Evolutionary conservation across 2,329 filamentous ascomycete genomes (phyloP).

Genomic region (Colletotrichum sp.): DNA sequence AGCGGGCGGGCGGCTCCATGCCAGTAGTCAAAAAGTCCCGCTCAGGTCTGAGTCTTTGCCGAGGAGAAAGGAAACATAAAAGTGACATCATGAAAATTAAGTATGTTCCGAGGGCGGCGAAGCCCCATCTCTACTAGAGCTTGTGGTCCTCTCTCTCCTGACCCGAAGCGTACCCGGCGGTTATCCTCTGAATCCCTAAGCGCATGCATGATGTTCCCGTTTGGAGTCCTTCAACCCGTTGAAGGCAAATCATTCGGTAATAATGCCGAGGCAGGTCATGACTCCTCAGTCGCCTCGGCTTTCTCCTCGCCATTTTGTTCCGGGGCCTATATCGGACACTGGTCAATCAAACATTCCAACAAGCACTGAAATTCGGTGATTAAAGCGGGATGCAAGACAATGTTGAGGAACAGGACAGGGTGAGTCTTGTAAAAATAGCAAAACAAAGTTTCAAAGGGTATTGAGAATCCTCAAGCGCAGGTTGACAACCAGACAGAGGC

Average conservation of each 20-base stretch:
- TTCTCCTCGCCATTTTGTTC: conserved; percentile 16
- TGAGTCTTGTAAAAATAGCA: neutral
- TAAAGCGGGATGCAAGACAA: neutral
- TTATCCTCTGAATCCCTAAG: neutral
- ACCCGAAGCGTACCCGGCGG: conserved; percentile 1
- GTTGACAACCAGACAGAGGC: neutral
- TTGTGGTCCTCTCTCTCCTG: conserved; percentile 6
- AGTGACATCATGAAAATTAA: conserved; percentile 22
- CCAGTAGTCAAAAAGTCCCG: neutral
- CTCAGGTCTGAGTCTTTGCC: neutral
- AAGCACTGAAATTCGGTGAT: neutral
- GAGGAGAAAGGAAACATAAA: conserved; percentile 1
- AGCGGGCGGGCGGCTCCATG: neutral
- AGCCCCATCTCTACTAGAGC: conserved; percentile 4
- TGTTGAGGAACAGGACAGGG: neutral
- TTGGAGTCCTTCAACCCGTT: conserved; percentile 5
- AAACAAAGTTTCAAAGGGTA: neutral
- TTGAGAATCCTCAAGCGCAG: neutral
- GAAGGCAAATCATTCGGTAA: neutral
- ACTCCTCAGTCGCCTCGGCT: conserved; percentile 7
- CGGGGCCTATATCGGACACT: neutral
- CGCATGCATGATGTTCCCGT: neutral
- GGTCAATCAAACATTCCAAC: neutral
- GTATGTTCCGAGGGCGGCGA: conserved; percentile 18
- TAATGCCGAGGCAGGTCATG: conserved; percentile 11